Percentiles rank a stretch among this genome's conserved stretches.
These are phyloP conservation scores for Aspergillus sp. DNA, from an alignment of 2,329 filamentous ascomycete species.

Conservation along the genomic window DNA sequence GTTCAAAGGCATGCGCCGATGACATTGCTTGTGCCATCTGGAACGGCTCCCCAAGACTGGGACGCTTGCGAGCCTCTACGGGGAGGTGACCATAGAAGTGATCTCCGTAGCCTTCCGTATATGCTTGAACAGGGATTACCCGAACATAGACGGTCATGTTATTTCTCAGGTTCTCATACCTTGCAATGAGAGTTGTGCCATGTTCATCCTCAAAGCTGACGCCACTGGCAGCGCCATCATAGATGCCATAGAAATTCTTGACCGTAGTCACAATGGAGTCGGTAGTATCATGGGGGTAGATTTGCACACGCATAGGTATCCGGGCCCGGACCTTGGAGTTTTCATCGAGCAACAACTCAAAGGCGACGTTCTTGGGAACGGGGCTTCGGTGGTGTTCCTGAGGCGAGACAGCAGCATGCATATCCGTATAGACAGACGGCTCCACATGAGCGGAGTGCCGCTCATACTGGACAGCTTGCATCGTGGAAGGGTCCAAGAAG, in stretches of 20 bases:
- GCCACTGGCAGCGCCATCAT: conserved; percentile 73
- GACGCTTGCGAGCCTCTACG: conserved; percentile 50
- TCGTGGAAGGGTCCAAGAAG: conserved; percentile 24
- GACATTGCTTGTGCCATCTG: conserved; percentile 57
- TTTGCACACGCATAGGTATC: conserved; percentile 68
- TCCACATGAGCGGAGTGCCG: conserved; percentile 29
- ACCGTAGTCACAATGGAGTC: conserved; percentile 97
- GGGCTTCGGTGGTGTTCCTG: conserved; percentile 33
- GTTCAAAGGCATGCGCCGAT: conserved; percentile 47
- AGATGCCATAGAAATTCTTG: conserved; percentile 98
- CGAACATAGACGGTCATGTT: conserved; percentile 93
- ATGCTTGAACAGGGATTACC: conserved; percentile 61
- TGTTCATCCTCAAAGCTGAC: conserved; percentile 92
- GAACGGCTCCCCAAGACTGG: conserved; percentile 59
- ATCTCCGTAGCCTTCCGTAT: conserved; percentile 41
- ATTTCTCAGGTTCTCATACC: conserved; percentile 91
- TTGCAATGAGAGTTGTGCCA: conserved; percentile 86
- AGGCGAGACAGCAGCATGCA: conserved; percentile 19
- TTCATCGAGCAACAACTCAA: conserved; percentile 58
- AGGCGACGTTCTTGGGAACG: conserved; percentile 57
- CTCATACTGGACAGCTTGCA: conserved; percentile 32
- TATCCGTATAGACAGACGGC: conserved; percentile 22
- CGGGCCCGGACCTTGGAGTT: conserved; percentile 55
- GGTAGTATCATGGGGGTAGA: conserved; percentile 91
- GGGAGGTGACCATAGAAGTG: conserved; percentile 45